Base-by-base conservation (phyloP, 768 basidiomycete species). In the Auricularia heimuer region DNA sequence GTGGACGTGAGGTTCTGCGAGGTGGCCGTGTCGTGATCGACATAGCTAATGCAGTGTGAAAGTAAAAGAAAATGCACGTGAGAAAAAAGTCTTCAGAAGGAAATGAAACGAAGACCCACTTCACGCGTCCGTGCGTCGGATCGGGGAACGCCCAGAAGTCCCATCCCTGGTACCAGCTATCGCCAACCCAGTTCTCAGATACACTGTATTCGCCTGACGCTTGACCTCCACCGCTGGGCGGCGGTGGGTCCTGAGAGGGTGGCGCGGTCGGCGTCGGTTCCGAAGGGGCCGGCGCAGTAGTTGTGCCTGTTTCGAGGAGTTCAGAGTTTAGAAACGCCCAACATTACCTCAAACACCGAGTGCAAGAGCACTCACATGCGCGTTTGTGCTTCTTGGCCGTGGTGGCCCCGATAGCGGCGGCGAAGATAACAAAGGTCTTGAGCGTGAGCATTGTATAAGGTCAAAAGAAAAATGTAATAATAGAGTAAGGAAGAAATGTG, bases 1-100 rank as follows among this genome's bases (percentile, higher is more conserved):
- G 85, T 77, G 65, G 76, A 86, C 3, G 85, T 87, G 62, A 90
- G 71, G 68, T 88, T 87, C 61, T 80, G 71, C 12, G 75, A 73
- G 29, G 76, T 65, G 0, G 88, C 87, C 0, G 83, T 84, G 2
- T 72, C 71, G 64, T 79, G 73, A 66, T 70, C 67, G 14, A 60
- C 56, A 29, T 60, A 60, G 12, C 34, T 29, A 51, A 18, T 18
- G 6, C 10, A 51, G 6, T 2, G 6, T 24, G 47, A 18, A 21
- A 51, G 29, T 21, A 18, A 21, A 1, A 14, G 6, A 16, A 14
- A 6, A 4, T 4, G 47, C 10, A 21, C 47, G 4, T 21, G 6
- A 51, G 7, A 10, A 18, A 51, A 21, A 16, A 7, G 8, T 7
- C 12, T 42, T 18, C 14, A 3, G 47, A 29, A 29, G 29, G 29